Evolutionary conservation across 2,329 filamentous ascomycete species (phyloP).

Genomic region (Neofusicoccum ribis): DNA sequence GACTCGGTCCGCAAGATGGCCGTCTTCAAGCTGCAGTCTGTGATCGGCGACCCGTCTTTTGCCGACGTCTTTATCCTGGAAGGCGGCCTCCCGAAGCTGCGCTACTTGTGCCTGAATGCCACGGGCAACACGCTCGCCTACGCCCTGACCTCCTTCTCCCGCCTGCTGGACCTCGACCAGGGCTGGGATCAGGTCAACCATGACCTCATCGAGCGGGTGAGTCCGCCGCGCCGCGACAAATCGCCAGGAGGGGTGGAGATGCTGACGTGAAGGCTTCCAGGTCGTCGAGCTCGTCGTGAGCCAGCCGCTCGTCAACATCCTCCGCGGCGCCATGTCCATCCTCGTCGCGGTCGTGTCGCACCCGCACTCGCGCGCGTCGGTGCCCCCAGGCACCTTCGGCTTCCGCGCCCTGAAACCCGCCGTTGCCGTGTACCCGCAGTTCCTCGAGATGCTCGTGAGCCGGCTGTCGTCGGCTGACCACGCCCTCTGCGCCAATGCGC

Average conservation of each 20-base stretch:
- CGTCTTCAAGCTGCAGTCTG: conserved; percentile 94
- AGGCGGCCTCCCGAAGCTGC: conserved; percentile 78
- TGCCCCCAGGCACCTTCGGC: conserved; percentile 67
- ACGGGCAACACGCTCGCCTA: conserved; percentile 95
- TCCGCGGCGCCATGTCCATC: conserved; percentile 95
- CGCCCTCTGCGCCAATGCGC: conserved; percentile 88
- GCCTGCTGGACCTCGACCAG: conserved; percentile 92
- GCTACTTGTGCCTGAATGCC: conserved; percentile 78
- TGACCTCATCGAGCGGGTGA: conserved; percentile 67
- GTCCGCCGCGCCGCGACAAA: background rate
- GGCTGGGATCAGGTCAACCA: conserved; percentile 88
- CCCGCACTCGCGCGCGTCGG: conserved; percentile 60
- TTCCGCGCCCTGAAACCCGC: conserved; percentile 91
- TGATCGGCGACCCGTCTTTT: conserved; percentile 94
- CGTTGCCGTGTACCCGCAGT: conserved; percentile 86
- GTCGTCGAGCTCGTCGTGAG: conserved; percentile 92
- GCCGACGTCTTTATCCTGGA: conserved; percentile 94
- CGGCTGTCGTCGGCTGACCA: conserved; percentile 93
- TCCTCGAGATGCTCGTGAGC: conserved; percentile 89
- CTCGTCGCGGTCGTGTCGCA: conserved; percentile 90
- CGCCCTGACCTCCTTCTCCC: conserved; percentile 82
- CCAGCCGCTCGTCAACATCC: conserved; percentile 94
- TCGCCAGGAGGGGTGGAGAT: background rate
- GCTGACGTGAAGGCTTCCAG: conserved; percentile 34
- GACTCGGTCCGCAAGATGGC: conserved; percentile 98